A percentile compares a stretch with the other conserved stretches of the same genome.
Conservation (phyloP, 192 early-diverging fungal genomes). For the Entophlyctis luteolus region DNA sequence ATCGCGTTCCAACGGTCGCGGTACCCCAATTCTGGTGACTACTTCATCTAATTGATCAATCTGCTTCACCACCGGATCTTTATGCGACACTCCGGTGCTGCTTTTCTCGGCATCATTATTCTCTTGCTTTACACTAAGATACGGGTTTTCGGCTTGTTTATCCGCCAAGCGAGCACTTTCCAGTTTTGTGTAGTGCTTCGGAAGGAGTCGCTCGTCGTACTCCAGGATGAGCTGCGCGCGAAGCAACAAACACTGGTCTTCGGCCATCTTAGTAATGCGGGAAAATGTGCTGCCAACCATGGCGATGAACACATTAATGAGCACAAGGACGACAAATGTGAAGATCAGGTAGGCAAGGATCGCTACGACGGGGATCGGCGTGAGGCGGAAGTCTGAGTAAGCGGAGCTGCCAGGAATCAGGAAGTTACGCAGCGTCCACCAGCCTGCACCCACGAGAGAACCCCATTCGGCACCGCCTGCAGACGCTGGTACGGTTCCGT, state of each 20-base stretch:
- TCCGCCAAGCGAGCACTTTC: background rate
- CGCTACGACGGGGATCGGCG: no score
- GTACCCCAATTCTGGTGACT: no score
- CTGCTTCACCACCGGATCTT: no score
- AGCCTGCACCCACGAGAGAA: background rate
- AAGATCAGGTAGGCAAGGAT: background rate
- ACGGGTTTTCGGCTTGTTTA: no score
- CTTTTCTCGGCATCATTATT: no score
- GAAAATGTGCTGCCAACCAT: constrained; percentile 8
- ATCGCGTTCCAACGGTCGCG: no score
- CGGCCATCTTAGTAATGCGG: background rate
- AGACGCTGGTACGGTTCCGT: no score
- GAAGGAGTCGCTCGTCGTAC: constrained; percentile 2
- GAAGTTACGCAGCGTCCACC: constrained; percentile 1
- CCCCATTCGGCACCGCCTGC: constrained; percentile 1
- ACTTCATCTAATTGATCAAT: no score
- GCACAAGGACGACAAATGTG: background rate
- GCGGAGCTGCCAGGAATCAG: background rate
- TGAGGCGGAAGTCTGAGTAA: no score
- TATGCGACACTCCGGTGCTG: no score
- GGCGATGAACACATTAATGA: constrained; percentile 18
- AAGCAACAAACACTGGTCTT: constrained; percentile 2
- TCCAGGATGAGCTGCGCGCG: constrained; percentile 21
- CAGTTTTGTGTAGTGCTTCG: background rate
- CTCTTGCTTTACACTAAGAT: no score